Evolutionary conservation across 2,329 filamentous ascomycete genomes (phyloP).

Genomic region (Leptographium procerum): DNA sequence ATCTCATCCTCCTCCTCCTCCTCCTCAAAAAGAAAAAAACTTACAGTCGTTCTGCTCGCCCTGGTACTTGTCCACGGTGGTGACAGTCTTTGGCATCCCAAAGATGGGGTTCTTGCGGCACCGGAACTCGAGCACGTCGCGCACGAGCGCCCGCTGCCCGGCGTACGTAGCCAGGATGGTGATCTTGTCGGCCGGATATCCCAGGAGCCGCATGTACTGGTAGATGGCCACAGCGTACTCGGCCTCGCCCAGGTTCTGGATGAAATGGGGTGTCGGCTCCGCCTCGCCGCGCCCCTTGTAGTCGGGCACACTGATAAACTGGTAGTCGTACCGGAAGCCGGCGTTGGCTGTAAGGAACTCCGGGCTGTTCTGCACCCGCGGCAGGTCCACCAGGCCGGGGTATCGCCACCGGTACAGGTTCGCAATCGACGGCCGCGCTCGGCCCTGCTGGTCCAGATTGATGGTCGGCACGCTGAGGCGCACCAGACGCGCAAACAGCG

Average conservation of each 20-base stretch:
- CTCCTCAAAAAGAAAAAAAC: constrained; percentile 28
- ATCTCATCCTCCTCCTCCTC: too few relatives aligned
- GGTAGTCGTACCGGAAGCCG: constrained; percentile 87
- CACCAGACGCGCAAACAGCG: constrained; percentile 81
- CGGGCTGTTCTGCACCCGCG: constrained; percentile 53
- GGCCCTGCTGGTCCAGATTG: constrained; percentile 84
- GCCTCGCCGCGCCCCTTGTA: constrained; percentile 85
- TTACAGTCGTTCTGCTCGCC: constrained; percentile 98
- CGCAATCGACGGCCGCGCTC: constrained; percentile 77
- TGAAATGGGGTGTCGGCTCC: constrained; percentile 86
- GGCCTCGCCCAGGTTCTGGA: constrained; percentile 92
- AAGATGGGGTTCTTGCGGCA: constrained; percentile 79
- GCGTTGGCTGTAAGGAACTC: constrained; percentile 79
- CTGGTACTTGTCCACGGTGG: constrained; percentile 97
- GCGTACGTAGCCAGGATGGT: constrained; percentile 89
- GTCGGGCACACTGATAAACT: constrained; percentile 90
- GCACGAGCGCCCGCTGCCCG: constrained; percentile 78
- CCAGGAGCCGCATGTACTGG: constrained; percentile 94
- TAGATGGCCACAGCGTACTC: constrained; percentile 94
- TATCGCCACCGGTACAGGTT: constrained; percentile 93
- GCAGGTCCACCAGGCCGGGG: constrained; percentile 64
- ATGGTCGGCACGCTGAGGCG: constrained; percentile 87
- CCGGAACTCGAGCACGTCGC: constrained; percentile 72
- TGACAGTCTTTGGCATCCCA: constrained; percentile 77
- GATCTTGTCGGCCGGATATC: constrained; percentile 75